Base-by-base conservation (phyloP, 1,139 yeast genomes). In the Candida tetrigidarum region DNA sequence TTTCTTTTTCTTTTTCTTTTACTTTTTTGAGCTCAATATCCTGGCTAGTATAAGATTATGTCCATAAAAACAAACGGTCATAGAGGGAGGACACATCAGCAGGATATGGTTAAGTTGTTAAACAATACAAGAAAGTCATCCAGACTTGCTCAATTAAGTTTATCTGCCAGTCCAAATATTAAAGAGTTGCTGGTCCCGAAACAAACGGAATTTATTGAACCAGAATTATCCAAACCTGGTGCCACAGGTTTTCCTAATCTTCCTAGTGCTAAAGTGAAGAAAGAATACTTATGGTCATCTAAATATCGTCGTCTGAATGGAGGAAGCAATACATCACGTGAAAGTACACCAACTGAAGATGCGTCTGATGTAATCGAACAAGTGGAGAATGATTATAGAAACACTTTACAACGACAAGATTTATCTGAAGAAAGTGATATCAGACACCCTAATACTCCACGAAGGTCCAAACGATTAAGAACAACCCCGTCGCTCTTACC, bases 241-340 rank as follows among this genome's bases (percentile, higher is more conserved):
- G 78, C 79, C 39, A 83, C 91, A 0, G 96, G 96, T 1, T 70
- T 78, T 33, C 85, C 92, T 2, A 71, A 79, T 4, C 69, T 71
- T 4, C 96, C 96, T 5, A 78, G 79, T 7, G 59, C 70, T 0
- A 82, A 77, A 52, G 66, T 78, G 37, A 78, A 73, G 50, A 78
- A 75, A 51, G 85, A 81, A 44, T 70, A 79, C 23, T 51, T 74
- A 29, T 74, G 80, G 82, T 75, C 76, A 18, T 53, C 52, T 11
- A 63, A 55, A 48, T 53, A 40, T 49, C 54, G 52, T 50, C 36
- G 47, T 50, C 45, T 42, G 23, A 42, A 33, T 27, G 22, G 36
- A 10, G 43, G 43, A 10, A 45, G 43, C 26, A 23, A 15, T 4
- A 33, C 43, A 4, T 49, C 47, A 9, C 39, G 49, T 41, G 50